Evolutionary conservation across 129 eudicot species (phyloP), one percentile per base, ranked within the genome.

Genomic region (Centaurea solstitialis): DNA sequence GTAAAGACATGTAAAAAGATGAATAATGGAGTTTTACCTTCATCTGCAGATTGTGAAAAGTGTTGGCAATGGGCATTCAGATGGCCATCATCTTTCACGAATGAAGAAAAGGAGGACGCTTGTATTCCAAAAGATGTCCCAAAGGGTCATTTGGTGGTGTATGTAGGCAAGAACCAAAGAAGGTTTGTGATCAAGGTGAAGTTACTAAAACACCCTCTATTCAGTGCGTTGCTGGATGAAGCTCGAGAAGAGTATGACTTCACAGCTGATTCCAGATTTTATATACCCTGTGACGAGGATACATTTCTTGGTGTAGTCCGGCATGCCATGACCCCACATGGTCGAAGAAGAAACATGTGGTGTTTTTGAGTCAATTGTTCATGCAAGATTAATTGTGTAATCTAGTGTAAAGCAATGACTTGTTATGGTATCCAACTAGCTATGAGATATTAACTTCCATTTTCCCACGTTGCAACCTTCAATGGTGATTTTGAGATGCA

Each of bases 101-200:
- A 85, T 53, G 88, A 82, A 47, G 84, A 83, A 77, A 80, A 84
- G 39, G 80, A 86, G 57, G 82, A 83, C 62, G 66, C 74, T 39
- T 64, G 43, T 10, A 85, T 93, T 65, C 98, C 98, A 18, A 91
- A 83, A 0, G 98, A 91, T 47, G 98, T 93, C 21, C 98, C 98
- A 15, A 93, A 91, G 90, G 98, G 98, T 53, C 98, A 93, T 82
- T 43, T 89, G 93, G 98, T 87, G 84, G 94, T 93, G 21, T 93
- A 93, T 67, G 98, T 93, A 1, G 98, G 98, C 21, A 85, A 93
- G 59, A 82, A 80, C 72, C 88, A 77, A 26, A 89, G 80, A 85
- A 88, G 98, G 75, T 88, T 84, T 80, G 98, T 93, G 24, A 90
- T 93, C 87, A 85, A 86, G 74, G 86, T 93, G 62, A 81, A 81